A percentile compares a stretch with the other conserved stretches of the same genome.
phyloP scores from a whole-genome alignment of 2,329 filamentous ascomycete genomes.

The Raffaelea ambrosiae region DNA sequence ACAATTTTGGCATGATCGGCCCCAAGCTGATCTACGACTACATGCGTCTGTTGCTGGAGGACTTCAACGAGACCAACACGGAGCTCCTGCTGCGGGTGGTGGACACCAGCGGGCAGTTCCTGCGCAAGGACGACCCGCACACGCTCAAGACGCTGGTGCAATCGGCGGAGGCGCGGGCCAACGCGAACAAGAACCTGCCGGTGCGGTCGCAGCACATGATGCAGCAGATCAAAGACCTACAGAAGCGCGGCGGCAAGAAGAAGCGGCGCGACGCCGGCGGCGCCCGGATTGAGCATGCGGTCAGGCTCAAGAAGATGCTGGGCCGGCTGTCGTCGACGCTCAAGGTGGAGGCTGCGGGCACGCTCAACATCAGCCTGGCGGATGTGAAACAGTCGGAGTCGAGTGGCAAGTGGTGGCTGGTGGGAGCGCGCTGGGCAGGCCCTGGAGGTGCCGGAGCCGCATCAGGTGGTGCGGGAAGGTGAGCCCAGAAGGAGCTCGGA shows the following conservation, averaged over 20 bases:
- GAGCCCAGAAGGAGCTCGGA: too few relatives aligned
- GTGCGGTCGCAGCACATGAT: constrained; percentile 96
- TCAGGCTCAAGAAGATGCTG: constrained; percentile 80
- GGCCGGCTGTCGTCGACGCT: constrained; percentile 59
- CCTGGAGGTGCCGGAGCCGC: constrained; percentile 6
- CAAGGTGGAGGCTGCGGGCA: constrained; percentile 65
- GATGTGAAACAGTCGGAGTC: constrained; percentile 80
- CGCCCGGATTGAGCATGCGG: constrained; percentile 69
- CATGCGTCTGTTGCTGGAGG: constrained; percentile 62
- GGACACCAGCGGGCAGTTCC: constrained; percentile 68
- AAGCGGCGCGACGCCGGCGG: constrained; percentile 39
- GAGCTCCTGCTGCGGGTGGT: constrained; percentile 82
- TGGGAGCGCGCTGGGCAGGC: constrained; percentile 82
- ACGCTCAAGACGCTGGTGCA: constrained; percentile 86
- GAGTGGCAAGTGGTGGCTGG: constrained; percentile 96
- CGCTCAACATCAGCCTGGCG: constrained; percentile 69
- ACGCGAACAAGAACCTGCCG: constrained; percentile 62
- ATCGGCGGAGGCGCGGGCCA: constrained; percentile 54
- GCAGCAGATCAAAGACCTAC: constrained; percentile 87
- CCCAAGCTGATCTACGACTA: constrained; percentile 85
- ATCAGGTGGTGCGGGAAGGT: too few relatives aligned
- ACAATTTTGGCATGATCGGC: constrained; percentile 83
- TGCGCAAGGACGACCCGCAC: constrained; percentile 82
- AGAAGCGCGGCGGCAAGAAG: constrained; percentile 88
- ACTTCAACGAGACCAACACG: constrained; percentile 77